Percentiles rank a stretch among this genome's conserved stretches.
phyloP scores from a whole-genome alignment of 75 land plant species.

The Azolla pinnata region DNA sequence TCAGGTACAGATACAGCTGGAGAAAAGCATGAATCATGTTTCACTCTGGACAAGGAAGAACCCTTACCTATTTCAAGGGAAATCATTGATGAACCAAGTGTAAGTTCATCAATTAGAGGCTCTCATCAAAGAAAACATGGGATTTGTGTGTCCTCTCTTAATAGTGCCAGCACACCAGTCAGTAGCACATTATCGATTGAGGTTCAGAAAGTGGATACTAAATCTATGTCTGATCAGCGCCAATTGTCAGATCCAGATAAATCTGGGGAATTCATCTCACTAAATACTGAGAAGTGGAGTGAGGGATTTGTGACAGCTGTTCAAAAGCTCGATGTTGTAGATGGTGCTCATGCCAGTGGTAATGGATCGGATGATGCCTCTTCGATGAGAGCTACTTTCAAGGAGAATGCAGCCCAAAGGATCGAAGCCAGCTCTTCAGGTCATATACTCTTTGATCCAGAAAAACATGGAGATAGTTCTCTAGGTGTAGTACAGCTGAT shows the following conservation, averaged over 20 bases:
- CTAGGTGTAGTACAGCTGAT: no score
- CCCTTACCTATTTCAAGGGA: slow-evolving; percentile 3
- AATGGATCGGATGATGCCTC: no score
- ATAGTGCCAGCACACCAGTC: not conserved
- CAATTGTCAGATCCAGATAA: no score
- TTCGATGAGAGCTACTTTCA: no score
- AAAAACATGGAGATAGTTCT: not conserved
- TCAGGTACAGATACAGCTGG: slow-evolving; percentile 4
- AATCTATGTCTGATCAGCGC: no score
- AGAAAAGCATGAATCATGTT: not conserved
- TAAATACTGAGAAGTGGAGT: no score
- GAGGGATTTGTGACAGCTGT: no score
- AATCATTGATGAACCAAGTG: slow-evolving; percentile 4
- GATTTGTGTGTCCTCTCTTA: slow-evolving; percentile 4
- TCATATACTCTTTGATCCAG: not conserved
- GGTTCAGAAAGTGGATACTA: not conserved
- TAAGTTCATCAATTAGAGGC: slow-evolving; percentile 5
- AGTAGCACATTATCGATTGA: not conserved
- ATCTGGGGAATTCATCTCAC: no score
- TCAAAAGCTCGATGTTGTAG: no score
- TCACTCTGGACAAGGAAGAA: not conserved
- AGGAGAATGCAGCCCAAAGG: not conserved
- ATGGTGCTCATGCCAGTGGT: no score
- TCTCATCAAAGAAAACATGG: not conserved
- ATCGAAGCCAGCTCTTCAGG: not conserved